Evolutionary conservation across 352 stramenopile species (phyloP).

Genomic region (Pythium scleroteichum): DNA sequence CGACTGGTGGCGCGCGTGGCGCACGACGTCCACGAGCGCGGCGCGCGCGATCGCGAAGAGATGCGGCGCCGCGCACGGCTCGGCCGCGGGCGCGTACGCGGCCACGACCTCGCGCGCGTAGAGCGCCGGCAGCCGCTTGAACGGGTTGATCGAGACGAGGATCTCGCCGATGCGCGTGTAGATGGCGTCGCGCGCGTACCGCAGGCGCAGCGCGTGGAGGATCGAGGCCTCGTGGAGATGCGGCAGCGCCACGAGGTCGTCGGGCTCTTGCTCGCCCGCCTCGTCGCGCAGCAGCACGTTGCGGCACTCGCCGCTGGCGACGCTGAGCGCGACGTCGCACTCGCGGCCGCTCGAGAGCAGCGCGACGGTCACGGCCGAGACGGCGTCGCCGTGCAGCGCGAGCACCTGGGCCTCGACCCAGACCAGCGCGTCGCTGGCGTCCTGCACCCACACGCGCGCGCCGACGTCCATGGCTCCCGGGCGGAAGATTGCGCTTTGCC

Average conservation of each 20-base stretch:
- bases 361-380: slow-evolving; percentile 11
- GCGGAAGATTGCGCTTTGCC: neutral
- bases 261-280: slow-evolving; percentile 60
- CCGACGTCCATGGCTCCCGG: slow-evolving; percentile 64
- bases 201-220: slow-evolving; percentile 70
- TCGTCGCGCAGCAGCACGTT: slow-evolving; percentile 79
- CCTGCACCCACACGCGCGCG: slow-evolving; percentile 69
- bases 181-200: slow-evolving; percentile 81
- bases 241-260: slow-evolving; percentile 76
- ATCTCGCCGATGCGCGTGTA: slow-evolving; percentile 89
- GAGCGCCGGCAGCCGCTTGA: slow-evolving; percentile 69
- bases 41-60: slow-evolving; percentile 74
- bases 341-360: slow-evolving; percentile 8
- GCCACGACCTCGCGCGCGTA: slow-evolving; percentile 59
- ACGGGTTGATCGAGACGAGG: slow-evolving; percentile 86
- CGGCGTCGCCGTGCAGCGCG: neutral
- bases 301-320: slow-evolving; percentile 45
- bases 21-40: slow-evolving; percentile 71
- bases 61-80: slow-evolving; percentile 45
- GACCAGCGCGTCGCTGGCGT: slow-evolving; percentile 48
- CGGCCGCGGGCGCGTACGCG: slow-evolving; percentile 42
- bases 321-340: slow-evolving; percentile 40
- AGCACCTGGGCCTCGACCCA: slow-evolving; percentile 53
- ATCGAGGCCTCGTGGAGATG: slow-evolving; percentile 87
- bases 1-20: slow-evolving; percentile 69